Percentiles rank a stretch among this genome's conserved stretches.
Conservation (phyloP, 2,329 filamentous ascomycete genomes). For the Microcyclospora pomicola region DNA sequence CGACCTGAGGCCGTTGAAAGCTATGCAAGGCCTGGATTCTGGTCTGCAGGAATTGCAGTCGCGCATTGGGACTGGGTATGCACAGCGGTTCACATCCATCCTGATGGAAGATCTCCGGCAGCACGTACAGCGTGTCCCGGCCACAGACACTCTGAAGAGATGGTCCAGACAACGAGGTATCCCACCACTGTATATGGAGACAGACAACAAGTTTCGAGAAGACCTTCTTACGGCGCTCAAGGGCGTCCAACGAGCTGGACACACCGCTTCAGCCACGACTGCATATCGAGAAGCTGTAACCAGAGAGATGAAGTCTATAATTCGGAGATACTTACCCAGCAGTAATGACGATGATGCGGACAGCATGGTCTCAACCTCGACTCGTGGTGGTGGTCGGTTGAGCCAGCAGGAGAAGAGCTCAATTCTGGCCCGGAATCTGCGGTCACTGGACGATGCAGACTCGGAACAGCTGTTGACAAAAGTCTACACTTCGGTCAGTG, state of each 20-base stretch:
- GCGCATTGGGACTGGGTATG: slow-evolving; percentile 77
- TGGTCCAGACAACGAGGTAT: slow-evolving; percentile 46
- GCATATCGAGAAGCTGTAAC: slow-evolving; percentile 73
- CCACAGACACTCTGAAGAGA: slow-evolving; percentile 61
- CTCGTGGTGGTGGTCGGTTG: slow-evolving; percentile 52
- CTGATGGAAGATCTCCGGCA: slow-evolving; percentile 65
- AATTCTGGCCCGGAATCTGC: slow-evolving; percentile 73
- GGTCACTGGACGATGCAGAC: slow-evolving; percentile 68
- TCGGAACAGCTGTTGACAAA: slow-evolving; percentile 69
- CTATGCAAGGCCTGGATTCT: slow-evolving; percentile 63
- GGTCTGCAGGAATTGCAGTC: slow-evolving; percentile 64
- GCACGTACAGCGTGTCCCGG: slow-evolving; percentile 63
- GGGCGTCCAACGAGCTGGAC: slow-evolving; percentile 68
- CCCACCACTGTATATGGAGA: slow-evolving; percentile 66
- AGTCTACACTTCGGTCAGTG: slow-evolving; percentile 77
- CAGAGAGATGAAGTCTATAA: slow-evolving; percentile 73
- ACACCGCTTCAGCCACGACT: slow-evolving; percentile 67
- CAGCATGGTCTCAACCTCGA: slow-evolving; percentile 74
- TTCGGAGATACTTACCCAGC: slow-evolving; percentile 73
- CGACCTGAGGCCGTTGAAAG: slow-evolving; percentile 64
- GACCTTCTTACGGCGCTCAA: slow-evolving; percentile 57
- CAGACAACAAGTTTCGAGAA: slow-evolving; percentile 55
- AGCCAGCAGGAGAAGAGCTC: slow-evolving; percentile 82
- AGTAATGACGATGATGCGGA: slow-evolving; percentile 90
- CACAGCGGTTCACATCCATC: slow-evolving; percentile 62